These are phyloP conservation scores for Scedosporium minutisporum DNA, from an alignment of 2,329 filamentous ascomycete species.

Conservation along the genomic window DNA sequence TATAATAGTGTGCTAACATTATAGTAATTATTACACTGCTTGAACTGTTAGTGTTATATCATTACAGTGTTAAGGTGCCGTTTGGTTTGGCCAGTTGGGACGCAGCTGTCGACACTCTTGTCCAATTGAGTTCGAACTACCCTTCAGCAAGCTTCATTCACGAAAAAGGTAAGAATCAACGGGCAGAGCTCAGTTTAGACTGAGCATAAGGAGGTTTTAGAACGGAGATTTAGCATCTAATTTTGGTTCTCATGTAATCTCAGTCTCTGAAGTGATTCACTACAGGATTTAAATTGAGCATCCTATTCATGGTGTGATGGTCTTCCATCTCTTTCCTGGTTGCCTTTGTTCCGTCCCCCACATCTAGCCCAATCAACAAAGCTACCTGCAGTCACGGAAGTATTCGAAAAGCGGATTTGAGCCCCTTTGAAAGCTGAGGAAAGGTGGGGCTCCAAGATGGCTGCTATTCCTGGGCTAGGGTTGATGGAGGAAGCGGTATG, in stretches of 20 bases:
- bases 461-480: conserved; percentile 1
- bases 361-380: too few species aligned
- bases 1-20: too few species aligned
- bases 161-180: too few species aligned
- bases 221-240: background rate
- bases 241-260: background rate
- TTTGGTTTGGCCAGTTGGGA: too few species aligned
- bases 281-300: too few species aligned
- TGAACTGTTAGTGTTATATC: background rate
- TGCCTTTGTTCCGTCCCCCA: too few species aligned
- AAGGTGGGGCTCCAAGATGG: background rate
- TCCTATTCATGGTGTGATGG: too few species aligned
- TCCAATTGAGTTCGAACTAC: background rate
- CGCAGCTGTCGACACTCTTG: background rate
- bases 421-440: background rate
- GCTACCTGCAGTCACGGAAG: too few species aligned
- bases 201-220: background rate
- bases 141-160: too few species aligned
- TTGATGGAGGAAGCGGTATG: conserved; percentile 1
- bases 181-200: too few species aligned
- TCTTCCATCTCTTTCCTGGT: too few species aligned
- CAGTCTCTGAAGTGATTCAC: background rate
- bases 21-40: background rate
- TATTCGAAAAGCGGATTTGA: background rate
- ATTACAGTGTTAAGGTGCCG: too few species aligned